Conservation (phyloP, 129 eudicot genomes). For the Tagetes patula region DNA sequence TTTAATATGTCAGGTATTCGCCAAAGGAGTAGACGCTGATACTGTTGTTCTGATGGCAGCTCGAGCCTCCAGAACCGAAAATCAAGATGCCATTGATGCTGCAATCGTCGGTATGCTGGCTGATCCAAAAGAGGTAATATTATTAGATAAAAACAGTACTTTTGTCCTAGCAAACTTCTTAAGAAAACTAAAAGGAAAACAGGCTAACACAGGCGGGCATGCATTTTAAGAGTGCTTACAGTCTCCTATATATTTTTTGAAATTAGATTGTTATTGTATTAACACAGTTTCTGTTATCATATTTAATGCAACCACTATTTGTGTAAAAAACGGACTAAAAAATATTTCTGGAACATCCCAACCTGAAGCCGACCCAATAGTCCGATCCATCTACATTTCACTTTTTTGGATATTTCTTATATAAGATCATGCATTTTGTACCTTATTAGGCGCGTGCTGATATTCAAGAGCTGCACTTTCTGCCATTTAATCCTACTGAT, state of each 20-base stretch:
- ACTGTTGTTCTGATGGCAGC: slow-evolving; percentile 95
- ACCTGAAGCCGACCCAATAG: neutral
- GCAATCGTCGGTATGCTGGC: slow-evolving; percentile 97
- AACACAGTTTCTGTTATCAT: neutral
- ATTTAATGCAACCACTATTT: neutral
- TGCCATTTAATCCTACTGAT: slow-evolving; percentile 95
- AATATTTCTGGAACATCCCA: neutral
- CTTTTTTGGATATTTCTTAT: neutral
- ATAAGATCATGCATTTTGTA: slow-evolving; percentile 5
- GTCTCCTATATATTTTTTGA: neutral
- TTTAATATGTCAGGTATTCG: slow-evolving; percentile 54
- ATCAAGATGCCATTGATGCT: slow-evolving; percentile 97
- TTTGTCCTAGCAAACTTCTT: neutral
- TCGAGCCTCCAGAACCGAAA: slow-evolving; percentile 89
- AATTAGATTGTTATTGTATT: neutral
- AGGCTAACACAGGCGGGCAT: neutral
- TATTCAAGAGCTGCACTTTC: slow-evolving; percentile 85
- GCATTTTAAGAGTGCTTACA: too few species aligned
- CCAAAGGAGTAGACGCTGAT: slow-evolving; percentile 90
- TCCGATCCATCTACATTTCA: neutral
- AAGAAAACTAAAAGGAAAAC: neutral
- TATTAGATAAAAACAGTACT: neutral
- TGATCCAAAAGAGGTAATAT: slow-evolving; percentile 91
- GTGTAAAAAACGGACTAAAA: too few species aligned
- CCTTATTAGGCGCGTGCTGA: slow-evolving; percentile 94